Percentiles rank a stretch among this genome's conserved stretches.
Conservation (phyloP, 352 stramenopile genomes). For the Globisporangium barbulae region DNA sequence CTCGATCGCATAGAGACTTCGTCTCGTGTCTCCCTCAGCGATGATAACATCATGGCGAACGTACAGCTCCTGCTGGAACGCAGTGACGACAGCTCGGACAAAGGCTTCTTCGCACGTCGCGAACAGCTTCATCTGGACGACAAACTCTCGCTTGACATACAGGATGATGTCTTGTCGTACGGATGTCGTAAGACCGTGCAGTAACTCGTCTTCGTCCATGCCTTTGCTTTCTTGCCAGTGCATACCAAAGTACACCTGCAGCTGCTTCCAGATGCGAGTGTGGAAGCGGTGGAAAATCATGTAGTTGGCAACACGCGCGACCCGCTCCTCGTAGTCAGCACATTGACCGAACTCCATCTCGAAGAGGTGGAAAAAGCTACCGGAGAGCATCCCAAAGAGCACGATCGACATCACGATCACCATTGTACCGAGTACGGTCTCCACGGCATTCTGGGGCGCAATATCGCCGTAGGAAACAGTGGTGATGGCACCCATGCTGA, state of each 20-base stretch:
- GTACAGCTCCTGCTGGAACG: conserved; percentile 72
- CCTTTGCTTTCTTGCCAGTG: conserved; percentile 47
- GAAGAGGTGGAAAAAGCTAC: conserved; percentile 43
- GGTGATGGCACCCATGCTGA: conserved; percentile 37
- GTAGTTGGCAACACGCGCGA: conserved; percentile 35
- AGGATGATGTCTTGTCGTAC: conserved; percentile 33
- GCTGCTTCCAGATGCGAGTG: conserved; percentile 37
- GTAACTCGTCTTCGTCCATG: conserved; percentile 40
- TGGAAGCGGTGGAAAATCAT: conserved; percentile 44
- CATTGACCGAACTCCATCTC: conserved; percentile 42
- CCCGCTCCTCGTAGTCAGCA: conserved; percentile 47
- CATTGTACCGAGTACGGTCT: conserved; percentile 26
- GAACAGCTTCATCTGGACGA: conserved; percentile 61
- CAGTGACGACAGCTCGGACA: conserved; percentile 47
- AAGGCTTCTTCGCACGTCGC: conserved; percentile 56
- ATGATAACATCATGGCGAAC: conserved; percentile 79
- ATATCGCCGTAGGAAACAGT: conserved; percentile 45
- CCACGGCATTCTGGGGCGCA: conserved; percentile 29
- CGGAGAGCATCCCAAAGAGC: conserved; percentile 43
- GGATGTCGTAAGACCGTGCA: conserved; percentile 30
- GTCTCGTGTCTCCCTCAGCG: conserved; percentile 46
- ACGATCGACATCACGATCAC: conserved; percentile 41
- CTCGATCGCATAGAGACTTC: conserved; percentile 71
- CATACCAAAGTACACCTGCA: conserved; percentile 45
- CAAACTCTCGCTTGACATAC: conserved; percentile 40